phyloP scores from a whole-genome alignment of 148 eudicot species.

The Oxyria digyna region DNA sequence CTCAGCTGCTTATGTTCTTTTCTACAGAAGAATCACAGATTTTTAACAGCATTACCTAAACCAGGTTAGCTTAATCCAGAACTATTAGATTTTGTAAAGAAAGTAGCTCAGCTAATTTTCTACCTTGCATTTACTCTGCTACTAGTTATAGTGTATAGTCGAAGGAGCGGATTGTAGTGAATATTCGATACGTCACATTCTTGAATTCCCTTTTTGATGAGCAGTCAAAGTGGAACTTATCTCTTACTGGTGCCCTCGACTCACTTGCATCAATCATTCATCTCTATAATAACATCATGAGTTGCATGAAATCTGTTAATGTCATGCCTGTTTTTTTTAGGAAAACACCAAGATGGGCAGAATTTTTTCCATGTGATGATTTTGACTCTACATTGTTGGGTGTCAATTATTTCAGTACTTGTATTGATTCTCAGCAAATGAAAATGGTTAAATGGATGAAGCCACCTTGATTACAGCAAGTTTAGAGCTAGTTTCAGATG shows the following conservation, averaged over 20 bases:
- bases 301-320: background rate
- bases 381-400: background rate
- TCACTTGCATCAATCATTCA: too few relatives aligned
- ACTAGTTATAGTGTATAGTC: background rate
- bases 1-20: constrained; percentile 86
- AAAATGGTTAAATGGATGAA: background rate
- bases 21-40: constrained; percentile 68
- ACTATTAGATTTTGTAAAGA: background rate
- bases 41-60: constrained; percentile 13
- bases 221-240: background rate
- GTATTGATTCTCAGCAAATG: background rate
- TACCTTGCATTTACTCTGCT: constrained; percentile 1
- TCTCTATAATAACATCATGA: background rate
- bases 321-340: background rate
- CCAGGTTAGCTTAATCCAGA: background rate
- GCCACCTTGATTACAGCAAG: background rate
- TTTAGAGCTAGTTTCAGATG: background rate
- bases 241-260: too few relatives aligned
- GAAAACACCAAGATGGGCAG: background rate
- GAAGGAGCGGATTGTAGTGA: background rate
- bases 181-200: background rate
- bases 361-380: background rate
- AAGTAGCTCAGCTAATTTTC: background rate
- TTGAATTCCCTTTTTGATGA: too few relatives aligned
- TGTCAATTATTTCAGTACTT: background rate